A percentile compares a stretch with the other conserved stretches of the same genome.
phyloP scores from a whole-genome alignment of 768 basidiomycete genomes.

The Amanita pallidorosea region DNA sequence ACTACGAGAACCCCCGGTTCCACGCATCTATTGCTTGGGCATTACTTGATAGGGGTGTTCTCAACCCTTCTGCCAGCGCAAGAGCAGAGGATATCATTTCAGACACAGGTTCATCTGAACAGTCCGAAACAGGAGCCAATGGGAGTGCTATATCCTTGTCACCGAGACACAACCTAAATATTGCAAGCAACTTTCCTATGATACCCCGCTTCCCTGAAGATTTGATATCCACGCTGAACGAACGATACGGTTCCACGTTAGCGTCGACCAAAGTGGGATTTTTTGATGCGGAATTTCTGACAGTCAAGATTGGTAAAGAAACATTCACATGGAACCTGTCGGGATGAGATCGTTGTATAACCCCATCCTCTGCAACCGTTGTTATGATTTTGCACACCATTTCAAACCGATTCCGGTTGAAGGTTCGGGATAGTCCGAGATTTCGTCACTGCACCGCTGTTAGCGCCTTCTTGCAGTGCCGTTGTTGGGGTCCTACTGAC shows the following conservation, averaged over 20 bases:
- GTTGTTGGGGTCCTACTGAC: not conserved
- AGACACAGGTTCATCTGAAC: conserved; percentile 3
- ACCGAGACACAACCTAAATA: conserved; percentile 8
- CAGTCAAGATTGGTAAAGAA: conserved; percentile 64
- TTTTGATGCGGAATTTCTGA: conserved; percentile 44
- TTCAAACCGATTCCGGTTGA: not conserved
- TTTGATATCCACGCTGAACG: conserved; percentile 40
- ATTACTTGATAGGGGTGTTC: conserved; percentile 33
- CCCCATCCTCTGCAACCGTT: not conserved
- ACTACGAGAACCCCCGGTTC: conserved; percentile 74
- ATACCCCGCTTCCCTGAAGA: conserved; percentile 41
- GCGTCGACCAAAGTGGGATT: conserved; percentile 31
- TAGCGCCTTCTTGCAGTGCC: not conserved
- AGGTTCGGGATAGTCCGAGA: not conserved
- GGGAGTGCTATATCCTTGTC: conserved; percentile 8
- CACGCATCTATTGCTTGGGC: conserved; percentile 90
- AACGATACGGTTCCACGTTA: conserved; percentile 29
- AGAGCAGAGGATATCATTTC: conserved; percentile 9
- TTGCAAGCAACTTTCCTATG: conserved; percentile 25
- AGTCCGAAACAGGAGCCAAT: not conserved
- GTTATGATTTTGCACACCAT: not conserved
- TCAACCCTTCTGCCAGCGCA: conserved; percentile 3
- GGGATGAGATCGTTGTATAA: conserved; percentile 10
- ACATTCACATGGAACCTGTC: conserved; percentile 34
- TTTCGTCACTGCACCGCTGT: not conserved